phyloP scores from a whole-genome alignment of 768 basidiomycete genomes.

The Xerocomus spinulosus region DNA sequence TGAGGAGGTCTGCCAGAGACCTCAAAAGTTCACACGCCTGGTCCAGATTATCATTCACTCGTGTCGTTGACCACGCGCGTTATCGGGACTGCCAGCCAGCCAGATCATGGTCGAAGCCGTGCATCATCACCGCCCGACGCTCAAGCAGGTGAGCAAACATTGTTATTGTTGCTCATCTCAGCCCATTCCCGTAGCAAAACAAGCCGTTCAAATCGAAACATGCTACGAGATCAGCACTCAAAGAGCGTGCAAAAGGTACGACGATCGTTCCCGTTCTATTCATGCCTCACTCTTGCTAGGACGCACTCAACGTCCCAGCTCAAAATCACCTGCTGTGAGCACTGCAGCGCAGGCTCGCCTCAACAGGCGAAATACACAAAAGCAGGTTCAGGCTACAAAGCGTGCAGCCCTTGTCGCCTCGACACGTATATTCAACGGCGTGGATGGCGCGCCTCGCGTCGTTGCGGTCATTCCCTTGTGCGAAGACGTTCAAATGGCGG shows the following conservation, averaged over 20 bases:
- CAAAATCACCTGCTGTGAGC: constrained; percentile 47
- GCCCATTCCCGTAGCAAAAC: constrained; percentile 55
- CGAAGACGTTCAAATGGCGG: constrained; percentile 52
- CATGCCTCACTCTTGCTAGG: constrained; percentile 37
- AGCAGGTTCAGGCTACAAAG: constrained; percentile 75
- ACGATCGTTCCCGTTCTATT: not conserved
- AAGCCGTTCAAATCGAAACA: constrained; percentile 92
- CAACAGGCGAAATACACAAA: constrained; percentile 80
- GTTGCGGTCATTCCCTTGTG: constrained; percentile 86
- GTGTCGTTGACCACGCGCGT: no score
- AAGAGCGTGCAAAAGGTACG: constrained; percentile 80
- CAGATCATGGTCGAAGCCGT: constrained; percentile 35
- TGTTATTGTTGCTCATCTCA: not conserved
- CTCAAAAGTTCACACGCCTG: no score
- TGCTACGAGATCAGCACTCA: constrained; percentile 78
- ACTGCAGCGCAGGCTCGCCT: constrained; percentile 63
- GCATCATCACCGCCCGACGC: constrained; percentile 71
- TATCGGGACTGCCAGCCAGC: no score
- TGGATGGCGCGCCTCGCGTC: constrained; percentile 77
- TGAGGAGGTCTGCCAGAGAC: no score
- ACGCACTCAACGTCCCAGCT: constrained; percentile 49
- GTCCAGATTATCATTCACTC: no score
- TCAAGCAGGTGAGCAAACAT: constrained; percentile 65
- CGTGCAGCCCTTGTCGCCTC: constrained; percentile 62
- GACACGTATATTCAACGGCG: constrained; percentile 73